Conservation (phyloP, 148 eudicot genomes). For the Linanthus parryae region DNA sequence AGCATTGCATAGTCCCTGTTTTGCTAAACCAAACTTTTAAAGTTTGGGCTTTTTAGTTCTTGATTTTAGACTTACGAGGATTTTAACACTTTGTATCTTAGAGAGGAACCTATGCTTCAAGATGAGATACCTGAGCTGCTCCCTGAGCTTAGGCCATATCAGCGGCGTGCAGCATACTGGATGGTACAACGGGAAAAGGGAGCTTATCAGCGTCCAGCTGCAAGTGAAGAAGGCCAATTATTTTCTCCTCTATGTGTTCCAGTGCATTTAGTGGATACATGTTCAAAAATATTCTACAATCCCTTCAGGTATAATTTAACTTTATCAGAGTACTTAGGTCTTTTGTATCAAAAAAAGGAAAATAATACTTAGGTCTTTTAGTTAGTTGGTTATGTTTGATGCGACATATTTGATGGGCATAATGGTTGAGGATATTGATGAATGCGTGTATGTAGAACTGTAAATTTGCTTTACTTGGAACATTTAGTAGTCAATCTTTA, state of each 20-base stretch:
- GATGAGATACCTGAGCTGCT: constrained; percentile 65
- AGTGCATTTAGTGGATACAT: constrained; percentile 65
- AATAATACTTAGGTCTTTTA: no score
- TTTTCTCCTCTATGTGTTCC: constrained; percentile 68
- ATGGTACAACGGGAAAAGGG: constrained; percentile 87
- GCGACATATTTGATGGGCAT: no score
- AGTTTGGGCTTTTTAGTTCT: constrained; percentile 2
- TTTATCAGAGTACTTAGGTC: no score
- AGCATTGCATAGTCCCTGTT: neutral
- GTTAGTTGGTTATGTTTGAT: no score
- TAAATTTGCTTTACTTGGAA: no score
- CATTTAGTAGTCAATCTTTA: no score
- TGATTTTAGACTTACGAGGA: constrained; percentile 8
- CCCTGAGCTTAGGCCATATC: constrained; percentile 95
- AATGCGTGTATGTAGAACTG: no score
- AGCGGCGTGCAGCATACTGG: constrained; percentile 94
- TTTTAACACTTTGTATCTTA: constrained; percentile 17
- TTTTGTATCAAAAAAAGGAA: no score
- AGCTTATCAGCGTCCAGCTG: constrained; percentile 21
- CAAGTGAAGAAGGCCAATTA: constrained; percentile 25
- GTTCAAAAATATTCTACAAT: constrained; percentile 69
- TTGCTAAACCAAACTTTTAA: neutral
- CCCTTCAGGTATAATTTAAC: constrained; percentile 63
- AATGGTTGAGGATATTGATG: no score
- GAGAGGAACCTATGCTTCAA: constrained; percentile 69